Conservation (phyloP, 345 rosid genomes). For the Arabidopsis arenosa region DNA sequence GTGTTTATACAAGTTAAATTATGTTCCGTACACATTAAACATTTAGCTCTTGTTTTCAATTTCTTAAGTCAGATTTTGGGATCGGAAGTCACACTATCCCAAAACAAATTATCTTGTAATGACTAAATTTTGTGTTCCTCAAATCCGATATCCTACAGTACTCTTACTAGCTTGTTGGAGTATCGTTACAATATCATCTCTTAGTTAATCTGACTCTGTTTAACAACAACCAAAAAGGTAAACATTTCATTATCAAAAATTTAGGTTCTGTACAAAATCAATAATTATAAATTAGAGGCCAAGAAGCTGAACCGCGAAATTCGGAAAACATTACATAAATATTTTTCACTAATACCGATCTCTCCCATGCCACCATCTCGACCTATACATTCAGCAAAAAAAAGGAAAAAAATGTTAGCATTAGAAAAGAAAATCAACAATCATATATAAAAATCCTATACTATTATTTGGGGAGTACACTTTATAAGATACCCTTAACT, state of each 20-base stretch:
- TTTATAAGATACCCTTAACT: too few species aligned
- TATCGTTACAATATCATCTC: neutral
- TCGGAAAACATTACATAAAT: constrained; percentile 14
- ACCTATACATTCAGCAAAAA: constrained; percentile 52
- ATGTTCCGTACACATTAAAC: neutral
- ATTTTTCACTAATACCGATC: constrained; percentile 59
- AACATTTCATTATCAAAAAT: constrained; percentile 1
- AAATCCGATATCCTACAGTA: too few species aligned
- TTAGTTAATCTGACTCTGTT: neutral
- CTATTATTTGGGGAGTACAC: too few species aligned
- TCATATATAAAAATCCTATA: neutral
- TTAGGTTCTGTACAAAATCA: constrained; percentile 22
- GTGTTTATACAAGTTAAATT: too few species aligned
- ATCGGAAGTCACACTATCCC: neutral
- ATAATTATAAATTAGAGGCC: neutral
- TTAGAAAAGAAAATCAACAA: constrained; percentile 8
- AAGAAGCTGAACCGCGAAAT: constrained; percentile 12
- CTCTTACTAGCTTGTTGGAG: neutral
- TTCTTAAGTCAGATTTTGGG: neutral
- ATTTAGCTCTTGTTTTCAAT: neutral
- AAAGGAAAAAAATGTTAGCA: neutral
- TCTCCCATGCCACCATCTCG: constrained; percentile 77
- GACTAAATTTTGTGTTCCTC: too few species aligned
- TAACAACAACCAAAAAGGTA: neutral
- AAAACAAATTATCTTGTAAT: neutral